These are phyloP conservation scores for Cladorrhinum sp. DNA, from an alignment of 2,329 filamentous ascomycete species.

Conservation along the genomic window DNA sequence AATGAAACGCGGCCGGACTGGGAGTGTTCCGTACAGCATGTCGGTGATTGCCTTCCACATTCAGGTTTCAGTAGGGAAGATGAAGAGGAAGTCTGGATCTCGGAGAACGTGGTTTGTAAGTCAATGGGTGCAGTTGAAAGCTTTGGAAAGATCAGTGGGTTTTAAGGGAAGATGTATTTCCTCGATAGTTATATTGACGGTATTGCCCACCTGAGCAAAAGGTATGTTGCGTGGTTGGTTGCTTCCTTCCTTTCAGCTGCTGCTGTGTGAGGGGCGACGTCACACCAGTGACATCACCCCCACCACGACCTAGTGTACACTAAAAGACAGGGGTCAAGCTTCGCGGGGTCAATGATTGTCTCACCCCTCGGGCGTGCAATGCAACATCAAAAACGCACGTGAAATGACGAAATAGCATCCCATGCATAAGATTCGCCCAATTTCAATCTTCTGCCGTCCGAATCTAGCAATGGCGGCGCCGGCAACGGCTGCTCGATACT, in stretches of 20 bases:
- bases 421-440: slow-evolving; percentile 6
- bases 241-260: background rate
- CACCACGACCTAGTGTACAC: background rate
- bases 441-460: slow-evolving; percentile 3
- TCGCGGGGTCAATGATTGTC: background rate
- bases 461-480: slow-evolving; percentile 13
- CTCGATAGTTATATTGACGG: no score
- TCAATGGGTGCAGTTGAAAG: background rate
- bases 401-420: slow-evolving; percentile 26
- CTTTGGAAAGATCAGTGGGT: background rate
- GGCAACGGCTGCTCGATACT: slow-evolving; percentile 13
- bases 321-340: background rate
- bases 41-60: background rate
- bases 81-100: background rate
- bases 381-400: slow-evolving; percentile 18
- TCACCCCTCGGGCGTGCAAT: background rate
- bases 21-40: background rate
- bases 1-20: background rate
- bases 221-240: background rate
- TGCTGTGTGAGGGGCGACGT: background rate
- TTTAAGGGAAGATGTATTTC: no score
- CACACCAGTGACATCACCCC: slow-evolving; percentile 6
- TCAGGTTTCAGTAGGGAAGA: background rate
- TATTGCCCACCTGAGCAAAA: background rate
- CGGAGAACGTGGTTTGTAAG: background rate